Base-by-base conservation (phyloP, 1,284 basidiomycete genomes). In the Tilletia setariae region DNA sequence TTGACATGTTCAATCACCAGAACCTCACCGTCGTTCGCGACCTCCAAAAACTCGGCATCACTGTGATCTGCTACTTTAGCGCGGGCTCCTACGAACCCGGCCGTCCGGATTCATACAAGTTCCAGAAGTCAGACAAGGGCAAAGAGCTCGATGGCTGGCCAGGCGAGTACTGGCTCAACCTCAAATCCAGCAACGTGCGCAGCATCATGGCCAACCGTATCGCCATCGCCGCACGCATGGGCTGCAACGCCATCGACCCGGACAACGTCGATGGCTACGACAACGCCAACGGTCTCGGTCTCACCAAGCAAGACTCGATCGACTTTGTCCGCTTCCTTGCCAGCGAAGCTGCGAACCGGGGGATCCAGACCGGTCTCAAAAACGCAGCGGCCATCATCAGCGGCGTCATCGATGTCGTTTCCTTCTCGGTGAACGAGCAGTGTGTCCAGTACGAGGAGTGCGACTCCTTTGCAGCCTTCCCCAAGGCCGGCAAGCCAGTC, bases 181-280 rank as follows among this genome's bases (percentile, higher is more conserved):
- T 42, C 15, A 13, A 13, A 43, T 51, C 63, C 13, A 59, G 44
- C 42, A 61, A 42, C 59, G 68, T 68, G 44, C 63, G 77, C 65
- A 46, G 28, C 1, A 68, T 76, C 64, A 77, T 76, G 77, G 63
- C 65, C 9, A 71, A 66, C 63, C 71, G 83, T 6, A 79, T 83
- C 59, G 65, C 70, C 63, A 62, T 74, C 13, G 79, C 80, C 21
- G 72, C 71, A 32, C 64, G 49, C 1, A 83, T 82, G 70, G 81
- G 80, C n/a, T 84, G 83, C 68, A 80, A 84, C 65, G 82, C 72
- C 13, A 72, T 84, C 23, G 82, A 84, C 68, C 82, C 81, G 8
- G 83, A 84, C 68, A 83, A 83, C 65, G 78, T 83, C 11, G 83
- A 83, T 56, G 65, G 74, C 65, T 81, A 76, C 68, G 68, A 67